These are phyloP conservation scores for Mycena metata DNA, from an alignment of 768 basidiomycete species.

Conservation along the genomic window DNA sequence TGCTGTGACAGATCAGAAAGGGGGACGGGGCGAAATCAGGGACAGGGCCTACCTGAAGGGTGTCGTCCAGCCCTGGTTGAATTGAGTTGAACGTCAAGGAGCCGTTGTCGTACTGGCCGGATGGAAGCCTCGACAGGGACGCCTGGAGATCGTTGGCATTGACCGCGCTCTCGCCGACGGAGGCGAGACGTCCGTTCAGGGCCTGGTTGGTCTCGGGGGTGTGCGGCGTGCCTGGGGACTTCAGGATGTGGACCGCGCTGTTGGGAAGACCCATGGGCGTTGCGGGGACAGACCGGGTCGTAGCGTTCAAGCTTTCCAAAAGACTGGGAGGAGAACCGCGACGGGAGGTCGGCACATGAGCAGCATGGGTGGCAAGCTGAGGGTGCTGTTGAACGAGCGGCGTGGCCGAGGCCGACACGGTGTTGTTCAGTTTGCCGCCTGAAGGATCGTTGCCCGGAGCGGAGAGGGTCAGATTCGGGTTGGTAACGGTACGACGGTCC, in stretches of 20 bases:
- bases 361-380: constrained; percentile 55
- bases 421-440: constrained; percentile 57
- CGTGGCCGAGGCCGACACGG: constrained; percentile 71
- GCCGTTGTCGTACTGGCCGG: constrained; percentile 68
- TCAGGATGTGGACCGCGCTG: constrained; percentile 64
- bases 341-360: constrained; percentile 69
- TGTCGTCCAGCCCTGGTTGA: constrained; percentile 66
- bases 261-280: constrained; percentile 78
- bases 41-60: constrained; percentile 58
- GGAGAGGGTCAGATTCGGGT: constrained; percentile 76
- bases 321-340: constrained; percentile 80
- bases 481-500: constrained; percentile 82
- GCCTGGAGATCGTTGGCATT: constrained; percentile 73
- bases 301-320: constrained; percentile 69
- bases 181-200: constrained; percentile 73
- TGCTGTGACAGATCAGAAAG: constrained; percentile 41
- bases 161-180: constrained; percentile 64
- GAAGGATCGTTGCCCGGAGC: constrained; percentile 65
- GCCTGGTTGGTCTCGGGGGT: constrained; percentile 67
- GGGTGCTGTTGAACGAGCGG: constrained; percentile 75
- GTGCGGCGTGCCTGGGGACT: constrained; percentile 78
- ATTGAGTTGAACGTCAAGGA: constrained; percentile 69
- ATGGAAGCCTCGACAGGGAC: constrained; percentile 77
- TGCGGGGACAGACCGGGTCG: constrained; percentile 86
- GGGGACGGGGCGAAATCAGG: constrained; percentile 22